These are phyloP conservation scores for Leucogyrophana mollusca DNA, from an alignment of 768 basidiomycete species.

Conservation along the genomic window DNA sequence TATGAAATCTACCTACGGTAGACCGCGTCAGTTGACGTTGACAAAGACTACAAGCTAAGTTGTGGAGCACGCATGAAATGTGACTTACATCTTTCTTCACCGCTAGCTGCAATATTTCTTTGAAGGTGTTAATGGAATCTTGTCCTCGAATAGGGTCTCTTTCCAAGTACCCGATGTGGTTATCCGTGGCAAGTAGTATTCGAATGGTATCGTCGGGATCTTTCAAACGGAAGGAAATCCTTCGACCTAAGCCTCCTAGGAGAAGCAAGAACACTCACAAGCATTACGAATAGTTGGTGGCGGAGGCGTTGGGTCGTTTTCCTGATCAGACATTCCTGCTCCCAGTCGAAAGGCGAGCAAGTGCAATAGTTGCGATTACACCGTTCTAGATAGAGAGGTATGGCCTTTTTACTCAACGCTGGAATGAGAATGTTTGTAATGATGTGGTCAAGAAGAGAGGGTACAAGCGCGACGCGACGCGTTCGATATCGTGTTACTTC, in stretches of 20 bases:
- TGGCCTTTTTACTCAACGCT: no score
- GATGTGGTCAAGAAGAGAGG: neutral
- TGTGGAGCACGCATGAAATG: no score
- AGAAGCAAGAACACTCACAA: conserved; percentile 29
- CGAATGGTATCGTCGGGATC: conserved; percentile 67
- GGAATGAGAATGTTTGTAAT: neutral
- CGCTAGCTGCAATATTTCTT: conserved; percentile 89
- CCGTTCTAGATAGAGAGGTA: no score
- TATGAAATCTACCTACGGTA: conserved; percentile 87
- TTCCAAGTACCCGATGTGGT: conserved; percentile 94
- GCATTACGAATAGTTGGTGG: conserved; percentile 36
- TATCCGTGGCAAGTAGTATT: conserved; percentile 93
- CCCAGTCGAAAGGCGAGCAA: neutral
- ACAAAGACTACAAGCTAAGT: no score
- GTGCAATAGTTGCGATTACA: neutral
- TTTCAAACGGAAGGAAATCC: conserved; percentile 23
- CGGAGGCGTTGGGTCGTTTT: conserved; percentile 26
- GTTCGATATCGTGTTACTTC: neutral
- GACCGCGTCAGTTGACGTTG: neutral
- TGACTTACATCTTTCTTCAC: conserved; percentile 77
- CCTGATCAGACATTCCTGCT: conserved; percentile 27
- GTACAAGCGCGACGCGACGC: neutral
- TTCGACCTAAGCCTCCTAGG: conserved; percentile 3
- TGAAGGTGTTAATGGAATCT: conserved; percentile 94
- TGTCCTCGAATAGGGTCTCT: conserved; percentile 92